A percentile compares a stretch with the other conserved stretches of the same genome.
Evolutionary conservation across 805 yeast genomes (phyloP).

Genomic region (Isabelozyma pseudorhagii): DNA sequence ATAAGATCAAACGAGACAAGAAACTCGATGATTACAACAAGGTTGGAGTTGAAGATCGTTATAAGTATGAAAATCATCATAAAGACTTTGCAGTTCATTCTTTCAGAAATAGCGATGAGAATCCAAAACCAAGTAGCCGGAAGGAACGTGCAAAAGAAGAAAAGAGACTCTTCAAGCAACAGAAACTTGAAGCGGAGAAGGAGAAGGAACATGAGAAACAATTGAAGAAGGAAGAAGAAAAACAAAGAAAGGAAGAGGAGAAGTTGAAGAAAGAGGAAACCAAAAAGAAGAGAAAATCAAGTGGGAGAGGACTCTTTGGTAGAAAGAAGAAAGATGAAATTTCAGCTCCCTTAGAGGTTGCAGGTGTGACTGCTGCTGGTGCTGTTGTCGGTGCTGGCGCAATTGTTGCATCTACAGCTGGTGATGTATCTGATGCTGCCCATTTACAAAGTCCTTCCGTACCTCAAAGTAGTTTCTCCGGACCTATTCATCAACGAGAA

Average conservation of each 20-base stretch:
- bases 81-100: conserved; percentile 30
- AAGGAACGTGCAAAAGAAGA: conserved; percentile 24
- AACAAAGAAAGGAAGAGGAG: conserved; percentile 4
- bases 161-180: conserved; percentile 12
- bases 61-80: conserved; percentile 29
- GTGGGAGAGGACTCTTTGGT: background rate
- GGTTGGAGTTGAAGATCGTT: conserved; percentile 14
- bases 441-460: background rate
- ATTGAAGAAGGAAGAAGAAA: conserved; percentile 6
- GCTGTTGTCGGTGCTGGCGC: background rate
- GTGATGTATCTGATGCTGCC: background rate
- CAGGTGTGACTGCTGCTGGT: background rate
- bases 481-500: no score
- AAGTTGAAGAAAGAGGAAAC: conserved; percentile 2
- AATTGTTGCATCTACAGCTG: background rate
- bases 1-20: conserved; percentile 9
- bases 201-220: conserved; percentile 5
- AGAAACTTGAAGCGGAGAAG: conserved; percentile 10
- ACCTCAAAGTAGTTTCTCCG: background rate
- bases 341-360: background rate
- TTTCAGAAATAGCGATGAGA: conserved; percentile 16
- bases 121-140: conserved; percentile 3
- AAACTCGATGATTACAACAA: conserved; percentile 7
- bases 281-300: background rate
- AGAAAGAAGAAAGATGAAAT: background rate